Evolutionary conservation across 306 rosid species (phyloP), one percentile per base, ranked within the genome.

Genomic region (Benincasa hispida): DNA sequence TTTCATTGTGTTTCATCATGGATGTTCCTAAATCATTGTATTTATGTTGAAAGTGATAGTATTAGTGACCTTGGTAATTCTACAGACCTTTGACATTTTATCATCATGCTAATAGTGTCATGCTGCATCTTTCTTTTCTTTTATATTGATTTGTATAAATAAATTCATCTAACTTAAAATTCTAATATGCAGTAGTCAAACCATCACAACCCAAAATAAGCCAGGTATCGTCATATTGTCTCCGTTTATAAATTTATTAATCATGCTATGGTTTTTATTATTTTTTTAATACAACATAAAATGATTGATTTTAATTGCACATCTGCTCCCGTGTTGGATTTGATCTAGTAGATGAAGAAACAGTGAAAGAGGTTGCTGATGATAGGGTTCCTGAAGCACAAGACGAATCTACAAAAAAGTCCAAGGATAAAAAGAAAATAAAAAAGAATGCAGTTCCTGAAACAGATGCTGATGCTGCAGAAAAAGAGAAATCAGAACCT

Each of bases 381-480:
- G 48, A 41, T 75, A 58, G 35, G 25, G 73, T 53, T 2, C 47
- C 53, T 47, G 74, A 72, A 59, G 68, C 58, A 34, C 65, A 63
- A 30, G 79, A 81, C 79, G 82, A 61, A 74, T 80, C 70, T 42
- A 79, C 55, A 57, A 76, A 78, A 68, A 83, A 84, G 73, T 17
- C 75, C 72, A 88, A 81, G 86, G 90, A 76, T 35, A 91, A 85
- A 79, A 91, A 84, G 86, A 86, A 82, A 81, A 86, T 62, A 76
- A 90, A 91, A 82, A 84, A 76, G 72, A 85, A 86, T 62, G 17
- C 58, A 39, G 87, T 57, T 68, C 81, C 91, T 75, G 88, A 84
- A 69, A 79, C 87, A 34, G 79, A 30, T 70, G 54, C 75, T 35
- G 75, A 80, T 58, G 14, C 41, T 34, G 48, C 42, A 32, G 89